Evolutionary conservation across 176 grass and related monocot genomes (phyloP), one percentile per base, ranked within the genome.

Genomic region (Alloteropsis semialata): DNA sequence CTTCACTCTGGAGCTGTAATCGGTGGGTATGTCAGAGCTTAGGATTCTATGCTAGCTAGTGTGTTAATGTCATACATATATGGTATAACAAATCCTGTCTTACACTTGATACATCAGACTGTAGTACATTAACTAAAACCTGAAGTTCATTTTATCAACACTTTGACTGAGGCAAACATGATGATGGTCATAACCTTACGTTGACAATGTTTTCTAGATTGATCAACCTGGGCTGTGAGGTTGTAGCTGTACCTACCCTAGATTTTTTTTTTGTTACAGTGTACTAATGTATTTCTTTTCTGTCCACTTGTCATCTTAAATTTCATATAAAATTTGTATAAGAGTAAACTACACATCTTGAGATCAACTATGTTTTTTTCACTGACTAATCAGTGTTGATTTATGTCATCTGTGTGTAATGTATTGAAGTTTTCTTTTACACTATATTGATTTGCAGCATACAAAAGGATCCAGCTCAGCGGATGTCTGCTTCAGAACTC

Each of bases 401-500:
- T 22, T 22, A 3, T 6, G 0, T n/a, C 1, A 0, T 25, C 1
- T 15, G 3, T 18, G 12, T 28, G 74, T 19, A 45, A 13, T 39
- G 29, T 65, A 3, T 3, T 62, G 58, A 24, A 70, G 13, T 3
- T 55, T 74, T 54, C 64, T 63, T 55, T 57, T 37, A 39, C 24
- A 5, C 29, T 54, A 3, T 64, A 21, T 64, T 5, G 6, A 8
- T 86, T 48, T 86, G 61, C 93, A 98, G 96, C 89, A 98, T 96
- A 68, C 93, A 95, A 19, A 95, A 98, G 58, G 93, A 98, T 72
- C 91, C 93, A 0, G 80, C 77, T 6, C 75, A 98, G 29, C 81
- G 96, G 62, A 84, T 88, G 89, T 93, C 96, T 38, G 90, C 93
- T 62, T 90, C 88, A 83, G 92, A 98, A 79, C 93, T 98, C 75